Evolutionary conservation across 148 eudicot species (phyloP).

Genomic region (Cornus controversa): DNA sequence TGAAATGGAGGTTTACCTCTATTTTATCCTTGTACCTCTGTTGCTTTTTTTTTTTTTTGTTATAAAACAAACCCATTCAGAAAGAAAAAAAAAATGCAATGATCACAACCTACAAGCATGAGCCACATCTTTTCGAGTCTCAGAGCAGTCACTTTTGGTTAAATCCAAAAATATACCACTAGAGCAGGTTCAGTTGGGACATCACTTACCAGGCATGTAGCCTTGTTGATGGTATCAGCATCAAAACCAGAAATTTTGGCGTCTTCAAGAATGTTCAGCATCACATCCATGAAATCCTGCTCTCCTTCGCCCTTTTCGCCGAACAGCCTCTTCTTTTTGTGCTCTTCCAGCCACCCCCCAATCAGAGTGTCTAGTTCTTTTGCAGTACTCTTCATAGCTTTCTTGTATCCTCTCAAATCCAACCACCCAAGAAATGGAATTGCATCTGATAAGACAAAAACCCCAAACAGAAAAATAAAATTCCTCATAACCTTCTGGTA

Average conservation of each 20-base stretch:
- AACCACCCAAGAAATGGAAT: background rate
- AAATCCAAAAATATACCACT: too few relatives aligned
- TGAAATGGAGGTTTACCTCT: too few relatives aligned
- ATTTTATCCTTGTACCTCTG: too few relatives aligned
- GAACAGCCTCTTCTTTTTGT: background rate
- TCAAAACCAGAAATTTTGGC: background rate
- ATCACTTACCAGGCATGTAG: conserved; percentile 6
- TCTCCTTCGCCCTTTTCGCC: background rate
- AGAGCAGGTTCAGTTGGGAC: background rate
- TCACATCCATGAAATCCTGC: conserved; percentile 9
- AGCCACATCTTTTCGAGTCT: too few relatives aligned
- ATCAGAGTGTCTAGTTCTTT: background rate
- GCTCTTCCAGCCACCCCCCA: background rate
- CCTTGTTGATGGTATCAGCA: conserved; percentile 6
- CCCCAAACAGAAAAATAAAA: background rate
- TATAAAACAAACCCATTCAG: too few relatives aligned
- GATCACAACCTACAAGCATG: too few relatives aligned
- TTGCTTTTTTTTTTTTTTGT: too few relatives aligned
- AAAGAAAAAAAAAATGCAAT: too few relatives aligned
- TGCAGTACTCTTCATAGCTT: conserved; percentile 6
- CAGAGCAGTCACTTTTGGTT: too few relatives aligned
- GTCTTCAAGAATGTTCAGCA: background rate
- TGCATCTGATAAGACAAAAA: background rate
- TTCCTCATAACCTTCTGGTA: background rate
- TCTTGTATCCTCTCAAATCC: background rate